phyloP scores from a whole-genome alignment of 257 asterid species.

The Echium plantagineum region DNA sequence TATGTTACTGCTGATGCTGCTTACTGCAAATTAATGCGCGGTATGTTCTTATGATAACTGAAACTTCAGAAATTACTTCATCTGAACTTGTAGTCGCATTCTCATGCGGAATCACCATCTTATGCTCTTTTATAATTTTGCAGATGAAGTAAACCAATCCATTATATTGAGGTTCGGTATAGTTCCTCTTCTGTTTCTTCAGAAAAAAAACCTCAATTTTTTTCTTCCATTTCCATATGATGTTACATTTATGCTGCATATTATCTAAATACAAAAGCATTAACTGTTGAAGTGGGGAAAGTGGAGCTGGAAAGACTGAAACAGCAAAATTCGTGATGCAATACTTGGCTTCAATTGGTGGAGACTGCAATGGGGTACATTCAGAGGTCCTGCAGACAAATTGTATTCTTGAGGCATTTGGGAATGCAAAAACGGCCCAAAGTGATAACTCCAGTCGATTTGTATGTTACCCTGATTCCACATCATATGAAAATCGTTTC shows the following conservation, averaged over 20 bases:
- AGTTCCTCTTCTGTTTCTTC: slow-evolving; percentile 10
- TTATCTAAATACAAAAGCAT: background rate
- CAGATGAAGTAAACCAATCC: slow-evolving; percentile 81
- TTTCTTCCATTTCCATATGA: background rate
- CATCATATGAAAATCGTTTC: background rate
- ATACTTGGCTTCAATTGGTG: slow-evolving; percentile 74
- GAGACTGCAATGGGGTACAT: slow-evolving; percentile 55
- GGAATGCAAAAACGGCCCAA: slow-evolving; percentile 82
- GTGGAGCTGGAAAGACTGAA: slow-evolving; percentile 98
- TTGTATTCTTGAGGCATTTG: slow-evolving; percentile 84
- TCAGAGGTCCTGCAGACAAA: slow-evolving; percentile 62
- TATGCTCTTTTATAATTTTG: slow-evolving; percentile 20
- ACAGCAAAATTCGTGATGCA: slow-evolving; percentile 76
- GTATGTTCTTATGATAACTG: slow-evolving; percentile 27
- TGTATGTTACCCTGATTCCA: slow-evolving; percentile 42
- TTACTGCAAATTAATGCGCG: slow-evolving; percentile 66
- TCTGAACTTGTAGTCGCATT: background rate
- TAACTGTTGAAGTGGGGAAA: slow-evolving; percentile 65
- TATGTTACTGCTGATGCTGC: slow-evolving; percentile 71
- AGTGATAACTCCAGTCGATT: slow-evolving; percentile 90
- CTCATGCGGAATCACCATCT: background rate
- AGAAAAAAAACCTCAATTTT: slow-evolving; percentile 2
- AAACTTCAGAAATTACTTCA: slow-evolving; percentile 6
- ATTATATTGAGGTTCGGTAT: slow-evolving; percentile 70
- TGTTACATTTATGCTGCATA: background rate